phyloP scores from a whole-genome alignment of 1,139 yeast species.

The Kluyveromyces sp. region DNA sequence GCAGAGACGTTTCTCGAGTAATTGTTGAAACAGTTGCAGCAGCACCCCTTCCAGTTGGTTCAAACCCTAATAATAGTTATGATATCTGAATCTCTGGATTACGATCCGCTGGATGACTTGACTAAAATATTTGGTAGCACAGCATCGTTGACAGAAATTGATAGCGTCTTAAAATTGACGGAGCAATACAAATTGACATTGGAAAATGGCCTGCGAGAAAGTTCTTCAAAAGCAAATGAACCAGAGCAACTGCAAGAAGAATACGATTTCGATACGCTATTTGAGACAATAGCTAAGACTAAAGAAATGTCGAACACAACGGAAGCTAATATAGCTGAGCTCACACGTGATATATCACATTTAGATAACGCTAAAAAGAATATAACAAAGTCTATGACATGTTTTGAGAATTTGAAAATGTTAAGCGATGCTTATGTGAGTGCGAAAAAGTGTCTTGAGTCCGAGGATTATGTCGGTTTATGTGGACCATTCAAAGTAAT shows the following conservation, averaged over 20 bases:
- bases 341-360: slow-evolving; percentile 71
- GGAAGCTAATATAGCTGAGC: slow-evolving; percentile 53
- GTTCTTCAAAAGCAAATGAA: slow-evolving; percentile 26
- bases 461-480: slow-evolving; percentile 57
- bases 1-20: too few species aligned
- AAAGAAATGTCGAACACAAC: slow-evolving; percentile 46
- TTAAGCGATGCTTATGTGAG: slow-evolving; percentile 69
- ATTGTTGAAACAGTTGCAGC: too few species aligned
- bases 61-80: neutral
- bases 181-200: slow-evolving; percentile 42
- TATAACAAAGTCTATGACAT: slow-evolving; percentile 74
- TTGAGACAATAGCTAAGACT: slow-evolving; percentile 38
- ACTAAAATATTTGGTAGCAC: slow-evolving; percentile 34
- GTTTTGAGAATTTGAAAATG: slow-evolving; percentile 82
- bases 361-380: slow-evolving; percentile 80
- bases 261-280: slow-evolving; percentile 27
- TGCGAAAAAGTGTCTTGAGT: slow-evolving; percentile 42
- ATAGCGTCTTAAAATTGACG: slow-evolving; percentile 36
- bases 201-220: slow-evolving; percentile 34
- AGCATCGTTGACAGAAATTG: slow-evolving; percentile 40
- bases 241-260: slow-evolving; percentile 15
- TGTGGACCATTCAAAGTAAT: slow-evolving; percentile 67
- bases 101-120: slow-evolving; percentile 37
- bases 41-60: too few species aligned
- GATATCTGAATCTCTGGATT: slow-evolving; percentile 18